Conservation (phyloP, 202 grass and related monocot genomes). For the Zizania palustris region DNA sequence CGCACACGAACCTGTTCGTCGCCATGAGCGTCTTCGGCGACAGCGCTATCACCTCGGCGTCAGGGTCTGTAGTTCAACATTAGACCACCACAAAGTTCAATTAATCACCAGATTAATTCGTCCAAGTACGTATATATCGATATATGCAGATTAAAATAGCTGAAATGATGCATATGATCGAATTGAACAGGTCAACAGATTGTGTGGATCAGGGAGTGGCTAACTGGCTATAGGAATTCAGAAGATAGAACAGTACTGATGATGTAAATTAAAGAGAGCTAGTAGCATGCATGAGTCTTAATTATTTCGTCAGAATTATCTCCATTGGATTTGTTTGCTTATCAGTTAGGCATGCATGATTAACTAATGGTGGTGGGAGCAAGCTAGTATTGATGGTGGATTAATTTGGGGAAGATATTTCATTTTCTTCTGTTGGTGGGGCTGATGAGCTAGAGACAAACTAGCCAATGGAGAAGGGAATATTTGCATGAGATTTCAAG, state of each 20-base stretch:
- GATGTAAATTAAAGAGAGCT: not conserved
- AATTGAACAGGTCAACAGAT: not conserved
- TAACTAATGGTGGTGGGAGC: slow-evolving; percentile 39
- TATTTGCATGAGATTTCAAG: slow-evolving; percentile 53
- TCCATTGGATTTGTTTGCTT: slow-evolving; percentile 34
- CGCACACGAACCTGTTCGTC: slow-evolving; percentile 95
- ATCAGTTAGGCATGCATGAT: slow-evolving; percentile 41
- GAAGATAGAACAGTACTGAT: not conserved
- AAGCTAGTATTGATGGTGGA: slow-evolving; percentile 47
- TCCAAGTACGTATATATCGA: not conserved
- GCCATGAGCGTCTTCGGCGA: slow-evolving; percentile 90
- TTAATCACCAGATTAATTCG: slow-evolving; percentile 15
- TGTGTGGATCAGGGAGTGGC: slow-evolving; percentile 6
- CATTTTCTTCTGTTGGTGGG: slow-evolving; percentile 25
- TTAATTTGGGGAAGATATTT: slow-evolving; percentile 42
- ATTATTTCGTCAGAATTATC: slow-evolving; percentile 21
- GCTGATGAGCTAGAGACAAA: slow-evolving; percentile 46
- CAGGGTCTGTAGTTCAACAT: slow-evolving; percentile 65
- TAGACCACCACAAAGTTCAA: not conserved
- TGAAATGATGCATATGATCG: slow-evolving; percentile 14
- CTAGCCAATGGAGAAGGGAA: slow-evolving; percentile 42
- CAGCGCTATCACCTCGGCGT: slow-evolving; percentile 95
- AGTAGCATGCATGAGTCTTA: not conserved
- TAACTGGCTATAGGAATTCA: not conserved
- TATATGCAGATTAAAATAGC: not conserved